Conservation (phyloP, 106 monocot genomes). For the Posidonia australis region DNA sequence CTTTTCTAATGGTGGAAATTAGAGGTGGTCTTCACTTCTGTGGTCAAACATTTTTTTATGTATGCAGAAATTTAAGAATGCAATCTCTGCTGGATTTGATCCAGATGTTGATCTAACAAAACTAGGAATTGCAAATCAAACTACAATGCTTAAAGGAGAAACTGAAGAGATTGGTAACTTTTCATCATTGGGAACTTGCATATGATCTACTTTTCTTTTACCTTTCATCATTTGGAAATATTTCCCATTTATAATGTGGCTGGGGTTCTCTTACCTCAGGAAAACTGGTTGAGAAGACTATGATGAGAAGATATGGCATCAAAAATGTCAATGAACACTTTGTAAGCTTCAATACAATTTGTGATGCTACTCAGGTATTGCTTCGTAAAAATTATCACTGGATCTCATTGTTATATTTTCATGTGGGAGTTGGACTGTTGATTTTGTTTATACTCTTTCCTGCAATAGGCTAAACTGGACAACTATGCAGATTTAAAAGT, state of each 20-base stretch:
- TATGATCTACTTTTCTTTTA: not conserved
- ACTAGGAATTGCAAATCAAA: slow-evolving; percentile 97
- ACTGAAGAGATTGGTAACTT: slow-evolving; percentile 88
- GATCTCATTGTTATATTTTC: not conserved
- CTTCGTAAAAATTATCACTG: not conserved
- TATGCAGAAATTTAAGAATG: slow-evolving; percentile 75
- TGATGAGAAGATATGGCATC: slow-evolving; percentile 86
- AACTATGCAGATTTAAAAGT: no score
- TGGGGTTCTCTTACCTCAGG: slow-evolving; percentile 21
- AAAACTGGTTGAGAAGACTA: slow-evolving; percentile 81
- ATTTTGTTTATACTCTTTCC: no score
- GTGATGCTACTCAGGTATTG: slow-evolving; percentile 92
- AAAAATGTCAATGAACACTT: slow-evolving; percentile 77
- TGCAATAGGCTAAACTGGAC: no score
- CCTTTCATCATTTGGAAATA: not conserved
- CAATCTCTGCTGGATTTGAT: slow-evolving; percentile 82
- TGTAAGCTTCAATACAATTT: slow-evolving; percentile 95
- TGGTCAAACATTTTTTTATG: not conserved
- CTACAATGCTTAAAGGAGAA: slow-evolving; percentile 99
- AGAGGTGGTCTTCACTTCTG: no score
- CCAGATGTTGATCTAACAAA: slow-evolving; percentile 75
- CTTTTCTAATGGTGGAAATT: no score
- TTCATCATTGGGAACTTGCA: not conserved
- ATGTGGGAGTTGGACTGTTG: no score
- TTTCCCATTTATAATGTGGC: not conserved